Evolutionary conservation across 768 basidiomycete species (phyloP).

Genomic region (Vararia minispora): DNA sequence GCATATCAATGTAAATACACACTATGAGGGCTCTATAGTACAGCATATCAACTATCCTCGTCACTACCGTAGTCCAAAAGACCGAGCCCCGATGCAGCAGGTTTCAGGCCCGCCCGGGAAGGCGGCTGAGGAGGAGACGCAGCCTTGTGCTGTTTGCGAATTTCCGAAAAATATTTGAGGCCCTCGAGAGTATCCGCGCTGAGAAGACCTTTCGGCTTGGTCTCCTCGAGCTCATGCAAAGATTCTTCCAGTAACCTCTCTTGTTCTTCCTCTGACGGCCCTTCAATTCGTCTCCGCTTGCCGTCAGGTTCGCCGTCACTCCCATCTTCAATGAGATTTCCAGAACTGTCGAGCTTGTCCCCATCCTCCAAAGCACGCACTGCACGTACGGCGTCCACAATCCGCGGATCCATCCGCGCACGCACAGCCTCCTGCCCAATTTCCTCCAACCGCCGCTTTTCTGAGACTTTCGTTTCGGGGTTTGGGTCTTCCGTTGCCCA

Average conservation of each 20-base stretch:
- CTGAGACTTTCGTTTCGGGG: slow-evolving; percentile 76
- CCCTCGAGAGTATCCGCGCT: slow-evolving; percentile 82
- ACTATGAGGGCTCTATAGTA: too few species aligned
- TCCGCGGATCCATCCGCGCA: slow-evolving; percentile 73
- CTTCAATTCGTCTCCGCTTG: slow-evolving; percentile 25
- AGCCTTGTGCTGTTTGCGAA: slow-evolving; percentile 56
- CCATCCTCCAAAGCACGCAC: slow-evolving; percentile 88
- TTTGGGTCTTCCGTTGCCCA: slow-evolving; percentile 99
- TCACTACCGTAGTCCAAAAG: slow-evolving; percentile 77
- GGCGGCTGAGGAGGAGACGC: slow-evolving; percentile 15
- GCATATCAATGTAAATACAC: too few species aligned
- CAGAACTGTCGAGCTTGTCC: slow-evolving; percentile 19
- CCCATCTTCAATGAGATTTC: slow-evolving; percentile 15
- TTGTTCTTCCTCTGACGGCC: slow-evolving; percentile 19
- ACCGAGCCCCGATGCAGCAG: slow-evolving; percentile 38
- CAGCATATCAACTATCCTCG: slow-evolving; percentile 26
- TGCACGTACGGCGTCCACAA: slow-evolving; percentile 81
- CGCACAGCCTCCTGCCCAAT: slow-evolving; percentile 82
- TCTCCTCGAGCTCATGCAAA: slow-evolving; percentile 3
- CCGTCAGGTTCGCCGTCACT: slow-evolving; percentile 23
- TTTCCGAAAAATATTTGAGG: slow-evolving; percentile 83
- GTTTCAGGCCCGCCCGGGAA: slow-evolving; percentile 19
- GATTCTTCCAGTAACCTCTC: slow-evolving; percentile 8
- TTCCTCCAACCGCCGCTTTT: slow-evolving; percentile 74
- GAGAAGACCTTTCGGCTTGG: slow-evolving; percentile 46